Evolutionary conservation across 257 asterid species (phyloP), one percentile per base, ranked within the genome.

Genomic region (Fraxinus quadrangulata): DNA sequence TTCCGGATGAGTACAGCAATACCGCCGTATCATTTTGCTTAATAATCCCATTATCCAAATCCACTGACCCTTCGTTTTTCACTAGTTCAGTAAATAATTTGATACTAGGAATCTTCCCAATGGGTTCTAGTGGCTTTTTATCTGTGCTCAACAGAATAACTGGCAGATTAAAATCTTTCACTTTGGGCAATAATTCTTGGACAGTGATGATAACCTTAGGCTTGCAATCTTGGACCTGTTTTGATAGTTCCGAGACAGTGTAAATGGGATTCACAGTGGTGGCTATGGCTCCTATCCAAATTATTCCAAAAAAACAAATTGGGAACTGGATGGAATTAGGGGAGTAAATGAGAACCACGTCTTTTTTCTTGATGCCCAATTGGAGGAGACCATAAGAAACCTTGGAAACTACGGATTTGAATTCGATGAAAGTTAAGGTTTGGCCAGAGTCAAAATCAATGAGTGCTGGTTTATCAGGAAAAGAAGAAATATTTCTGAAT

Each of bases 1-100:
- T 96, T 31, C 99, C 99, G 5, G 99, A 96, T 10, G 99, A 96
- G 77, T 96, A 93, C 81, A 96, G 70, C 85, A 96, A 71, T 0
- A 89, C 97, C 67, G 97, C 98, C 0, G 90, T 88, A 63, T 96
- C 99, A 12, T 81, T 74, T 37, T 87, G 95, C 66, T 83, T 92
- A 66, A 89, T 81, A 54, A 67, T 78, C 34, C 12, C 23, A 31
- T 12, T 66, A 72, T 88, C 85, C 24, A 86, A 83, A 81, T 84
- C 66, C 69, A 85, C 72, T 4, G 80, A 79, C n/a, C 96, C 96
- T 1, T 84, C 80, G 5, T 78, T 85, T n/a, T 81, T 81, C 1
- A 90, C 81, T 31, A 95, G 83, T 49, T 93, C 92, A 7, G 78
- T 66, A 70, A 91, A 91, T 39, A 34, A 69, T 19, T 79, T 80